These are phyloP conservation scores for Sarocladium brachiariae DNA, from an alignment of 2,329 filamentous ascomycete genomes.

Conservation along the genomic window DNA sequence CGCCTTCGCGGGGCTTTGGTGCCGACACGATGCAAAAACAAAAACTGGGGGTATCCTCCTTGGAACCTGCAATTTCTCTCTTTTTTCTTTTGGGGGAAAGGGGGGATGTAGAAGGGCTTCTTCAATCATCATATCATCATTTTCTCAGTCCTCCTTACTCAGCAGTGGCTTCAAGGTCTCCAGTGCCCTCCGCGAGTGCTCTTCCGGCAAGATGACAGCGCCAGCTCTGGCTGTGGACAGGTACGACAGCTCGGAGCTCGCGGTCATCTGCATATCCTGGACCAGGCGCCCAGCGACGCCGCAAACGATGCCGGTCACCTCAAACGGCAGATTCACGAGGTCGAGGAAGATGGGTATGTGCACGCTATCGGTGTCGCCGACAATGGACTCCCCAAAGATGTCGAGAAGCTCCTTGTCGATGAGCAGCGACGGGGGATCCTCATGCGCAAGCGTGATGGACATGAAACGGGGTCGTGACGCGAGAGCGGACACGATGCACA, in stretches of 20 bases:
- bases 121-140: no score
- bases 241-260: slow-evolving; percentile 75
- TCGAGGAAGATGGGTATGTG: slow-evolving; percentile 86
- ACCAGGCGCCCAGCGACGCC: slow-evolving; percentile 82
- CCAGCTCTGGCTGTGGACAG: slow-evolving; percentile 83
- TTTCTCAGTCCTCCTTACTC: slow-evolving; percentile 21
- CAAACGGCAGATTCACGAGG: slow-evolving; percentile 69
- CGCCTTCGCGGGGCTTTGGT: neutral
- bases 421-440: slow-evolving; percentile 67
- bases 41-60: neutral
- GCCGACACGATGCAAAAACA: neutral
- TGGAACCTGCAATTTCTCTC: no score
- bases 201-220: slow-evolving; percentile 75
- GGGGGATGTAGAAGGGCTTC: no score
- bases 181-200: slow-evolving; percentile 68
- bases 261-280: slow-evolving; percentile 54
- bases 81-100: no score
- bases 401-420: slow-evolving; percentile 61
- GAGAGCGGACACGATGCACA: slow-evolving; percentile 55
- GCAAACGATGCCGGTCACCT: slow-evolving; percentile 91
- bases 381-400: slow-evolving; percentile 64
- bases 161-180: slow-evolving; percentile 56
- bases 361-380: slow-evolving; percentile 65
- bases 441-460: slow-evolving; percentile 65
- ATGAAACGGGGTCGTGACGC: slow-evolving; percentile 60